These are phyloP conservation scores for Tetrahymena borealis DNA, from an alignment of 73 alveolate species.

Conservation along the genomic window DNA sequence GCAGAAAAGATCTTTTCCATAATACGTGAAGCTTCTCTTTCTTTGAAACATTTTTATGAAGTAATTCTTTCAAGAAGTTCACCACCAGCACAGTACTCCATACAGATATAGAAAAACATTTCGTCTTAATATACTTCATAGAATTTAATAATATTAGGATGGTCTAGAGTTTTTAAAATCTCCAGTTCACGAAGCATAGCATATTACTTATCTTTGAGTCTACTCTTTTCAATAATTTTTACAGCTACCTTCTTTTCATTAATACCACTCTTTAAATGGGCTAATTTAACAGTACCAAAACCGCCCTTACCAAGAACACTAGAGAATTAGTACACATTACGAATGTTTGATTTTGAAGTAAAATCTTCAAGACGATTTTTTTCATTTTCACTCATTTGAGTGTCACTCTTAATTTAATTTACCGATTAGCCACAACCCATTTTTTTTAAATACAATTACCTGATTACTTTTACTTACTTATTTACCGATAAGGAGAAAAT, in stretches of 20 bases:
- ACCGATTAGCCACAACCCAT: background rate
- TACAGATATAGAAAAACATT: constrained; percentile 37
- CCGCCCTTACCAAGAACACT: constrained; percentile 29
- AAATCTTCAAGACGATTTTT: background rate
- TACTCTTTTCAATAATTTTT: constrained; percentile 24
- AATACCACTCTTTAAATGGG: constrained; percentile 1
- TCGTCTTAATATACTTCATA: constrained; percentile 48
- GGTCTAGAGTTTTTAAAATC: constrained; percentile 46
- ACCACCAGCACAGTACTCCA: constrained; percentile 61
- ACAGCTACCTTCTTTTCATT: constrained; percentile 19
- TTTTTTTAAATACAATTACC: background rate
- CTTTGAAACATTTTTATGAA: background rate
- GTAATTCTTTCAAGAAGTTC: constrained; percentile 55
- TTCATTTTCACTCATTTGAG: background rate
- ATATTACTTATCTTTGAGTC: constrained; percentile 22
- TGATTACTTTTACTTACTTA: no score
- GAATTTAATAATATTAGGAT: constrained; percentile 56
- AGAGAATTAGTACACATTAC: constrained; percentile 14
- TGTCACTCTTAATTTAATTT: background rate
- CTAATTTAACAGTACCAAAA: constrained; percentile 29
- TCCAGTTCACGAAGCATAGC: constrained; percentile 38
- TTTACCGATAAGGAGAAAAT: no score
- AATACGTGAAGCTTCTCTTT: constrained; percentile 15
- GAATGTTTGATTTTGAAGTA: constrained; percentile 5
- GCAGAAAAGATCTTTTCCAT: constrained; percentile 51